Conservation (phyloP, 129 eudicot species). For the Pulicaria dysenterica region DNA sequence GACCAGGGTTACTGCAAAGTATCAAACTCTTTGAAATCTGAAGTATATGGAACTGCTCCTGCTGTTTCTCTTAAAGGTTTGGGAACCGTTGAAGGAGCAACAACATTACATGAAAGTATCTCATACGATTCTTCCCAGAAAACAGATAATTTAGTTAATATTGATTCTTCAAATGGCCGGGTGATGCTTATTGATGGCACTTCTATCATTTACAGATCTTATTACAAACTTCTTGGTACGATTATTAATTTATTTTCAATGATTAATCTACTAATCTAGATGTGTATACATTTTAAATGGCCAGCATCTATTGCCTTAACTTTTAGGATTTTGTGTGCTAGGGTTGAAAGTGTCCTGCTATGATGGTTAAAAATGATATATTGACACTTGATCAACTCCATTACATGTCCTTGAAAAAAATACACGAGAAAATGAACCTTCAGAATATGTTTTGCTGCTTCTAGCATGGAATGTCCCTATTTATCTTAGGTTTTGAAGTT, state of each 20-base stretch:
- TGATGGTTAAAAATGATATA: neutral
- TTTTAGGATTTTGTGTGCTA: neutral
- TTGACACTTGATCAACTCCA: neutral
- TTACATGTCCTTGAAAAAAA: neutral
- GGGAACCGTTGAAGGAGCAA: slow-evolving; percentile 38
- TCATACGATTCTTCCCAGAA: slow-evolving; percentile 36
- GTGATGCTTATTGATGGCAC: slow-evolving; percentile 99
- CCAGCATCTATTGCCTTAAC: slow-evolving; percentile 3
- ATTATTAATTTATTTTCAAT: neutral
- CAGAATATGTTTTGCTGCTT: neutral
- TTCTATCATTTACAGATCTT: slow-evolving; percentile 84
- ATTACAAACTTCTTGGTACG: slow-evolving; percentile 88
- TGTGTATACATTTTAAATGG: slow-evolving; percentile 13
- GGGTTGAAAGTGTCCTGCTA: neutral
- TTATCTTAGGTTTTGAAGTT: slow-evolving; percentile 2
- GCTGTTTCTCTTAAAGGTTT: slow-evolving; percentile 41
- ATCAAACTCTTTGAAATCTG: slow-evolving; percentile 38
- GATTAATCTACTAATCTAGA: slow-evolving; percentile 4
- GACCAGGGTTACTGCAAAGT: slow-evolving; percentile 50
- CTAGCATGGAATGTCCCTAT: neutral
- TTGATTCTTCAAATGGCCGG: slow-evolving; percentile 66
- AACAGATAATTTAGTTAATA: slow-evolving; percentile 25
- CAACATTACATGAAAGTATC: slow-evolving; percentile 28
- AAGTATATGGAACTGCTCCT: slow-evolving; percentile 36
- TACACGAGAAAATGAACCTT: neutral